Base-by-base conservation (phyloP, 495 filamentous ascomycete genomes). In the Ascobolus immersus region DNA sequence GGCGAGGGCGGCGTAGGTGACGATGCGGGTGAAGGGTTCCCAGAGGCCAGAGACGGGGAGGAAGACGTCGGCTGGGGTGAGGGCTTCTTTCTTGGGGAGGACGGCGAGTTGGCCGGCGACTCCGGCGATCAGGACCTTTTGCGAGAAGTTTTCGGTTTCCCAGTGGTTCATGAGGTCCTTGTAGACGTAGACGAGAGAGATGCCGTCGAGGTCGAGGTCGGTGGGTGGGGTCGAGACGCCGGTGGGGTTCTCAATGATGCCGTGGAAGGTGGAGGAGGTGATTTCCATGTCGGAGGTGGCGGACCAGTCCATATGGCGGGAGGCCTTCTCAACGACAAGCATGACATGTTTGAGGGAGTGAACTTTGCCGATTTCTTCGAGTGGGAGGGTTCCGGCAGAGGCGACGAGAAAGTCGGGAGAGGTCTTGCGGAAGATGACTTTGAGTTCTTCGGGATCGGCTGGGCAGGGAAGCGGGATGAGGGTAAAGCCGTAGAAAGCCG, bases 301-400 rank as follows among this genome's bases (percentile, higher is more conserved):
- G 21, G 39, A 62, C 64, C 67, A 71, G 54, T 90, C 84, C 63
- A 94, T 77, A 47, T 99, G 86, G 39, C 69, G 65, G 54, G 76
- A 93, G 21, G 77, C 78, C 44, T 75, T 61, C 43, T 93, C 86
- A 5, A 86, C 89, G 3, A 93, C 82, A 78, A 81, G 94, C 37
- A 93, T 62, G 10, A 92, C 64, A 35, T 80, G 68, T 35, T 73
- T 70, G 6, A 94, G 57, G 8, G 66, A 56, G 47, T 74, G 76
- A 36, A 55, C 60, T 42, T 69, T 66, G 10, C 67, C 61, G 12
- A 89, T 61, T 20, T 65, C 54, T 35, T 77, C 67, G 17, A 94
- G 64, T 19, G 90, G 79, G 35, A 94, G 61, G 11, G 77, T 67
- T n/a, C 86, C 86, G 4, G 84, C 84, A 11, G 71, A 69, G 2